phyloP scores from a whole-genome alignment of 2,329 filamentous ascomycete genomes.

The Penicillium hordei region DNA sequence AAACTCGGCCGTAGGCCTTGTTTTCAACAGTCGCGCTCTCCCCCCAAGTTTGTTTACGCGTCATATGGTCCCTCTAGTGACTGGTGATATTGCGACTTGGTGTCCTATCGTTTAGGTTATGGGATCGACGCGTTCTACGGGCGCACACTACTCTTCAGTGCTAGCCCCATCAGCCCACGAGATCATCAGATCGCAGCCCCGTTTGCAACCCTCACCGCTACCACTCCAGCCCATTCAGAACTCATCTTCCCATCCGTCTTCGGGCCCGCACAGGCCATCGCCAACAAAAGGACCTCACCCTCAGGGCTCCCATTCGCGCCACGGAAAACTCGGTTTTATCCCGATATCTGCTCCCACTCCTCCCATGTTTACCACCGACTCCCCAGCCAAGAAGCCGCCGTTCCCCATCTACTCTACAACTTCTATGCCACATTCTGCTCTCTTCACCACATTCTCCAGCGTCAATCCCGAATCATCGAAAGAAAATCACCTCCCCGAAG shows the following conservation, averaged over 20 bases:
- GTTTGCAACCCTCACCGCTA: conserved; percentile 55
- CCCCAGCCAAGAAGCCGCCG: conserved; percentile 48
- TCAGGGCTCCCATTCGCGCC: conserved; percentile 55
- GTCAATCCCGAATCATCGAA: conserved; percentile 48
- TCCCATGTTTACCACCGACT: conserved; percentile 48
- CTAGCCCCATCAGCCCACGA: conserved; percentile 42
- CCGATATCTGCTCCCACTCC: conserved; percentile 55
- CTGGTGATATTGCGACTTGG: conserved; percentile 15
- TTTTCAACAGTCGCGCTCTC: conserved; percentile 12
- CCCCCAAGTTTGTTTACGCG: conserved; percentile 25
- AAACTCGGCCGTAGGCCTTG: conserved; percentile 10
- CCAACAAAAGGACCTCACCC: conserved; percentile 64
- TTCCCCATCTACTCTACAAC: conserved; percentile 33
- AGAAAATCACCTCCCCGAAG: conserved; percentile 46
- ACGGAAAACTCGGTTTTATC: conserved; percentile 62
- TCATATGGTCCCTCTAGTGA: conserved; percentile 26
- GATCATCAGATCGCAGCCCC: conserved; percentile 36
- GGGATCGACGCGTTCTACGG: conserved; percentile 45
- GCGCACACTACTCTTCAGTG: conserved; percentile 62
- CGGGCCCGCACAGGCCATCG: conserved; percentile 57
- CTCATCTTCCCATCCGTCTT: conserved; percentile 58
- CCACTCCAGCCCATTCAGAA: conserved; percentile 47
- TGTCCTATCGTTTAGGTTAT: conserved; percentile 27
- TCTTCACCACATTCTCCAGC: conserved; percentile 54
- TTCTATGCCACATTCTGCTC: conserved; percentile 44